A percentile compares a stretch with the other conserved stretches of the same genome.
Evolutionary conservation across 352 stramenopile species (phyloP).

Genomic region (Pythium vanterpoolii): DNA sequence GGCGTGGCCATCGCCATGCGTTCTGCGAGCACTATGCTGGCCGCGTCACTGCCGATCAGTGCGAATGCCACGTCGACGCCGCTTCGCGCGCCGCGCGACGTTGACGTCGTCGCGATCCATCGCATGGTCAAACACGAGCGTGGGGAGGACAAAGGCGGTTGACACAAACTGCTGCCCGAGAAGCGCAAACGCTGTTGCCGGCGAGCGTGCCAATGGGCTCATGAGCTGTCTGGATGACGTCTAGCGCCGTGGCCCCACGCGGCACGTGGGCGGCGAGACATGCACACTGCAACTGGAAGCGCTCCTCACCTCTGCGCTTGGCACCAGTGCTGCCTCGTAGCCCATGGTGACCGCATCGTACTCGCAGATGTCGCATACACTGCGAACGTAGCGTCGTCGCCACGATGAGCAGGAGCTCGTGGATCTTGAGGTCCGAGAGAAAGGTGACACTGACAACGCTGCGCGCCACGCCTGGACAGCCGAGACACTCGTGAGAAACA

Average conservation of each 20-base stretch:
- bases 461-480: too few relatives aligned
- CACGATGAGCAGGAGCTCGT: too few relatives aligned
- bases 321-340: too few relatives aligned
- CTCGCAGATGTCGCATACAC: too few relatives aligned
- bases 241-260: constrained; percentile 6
- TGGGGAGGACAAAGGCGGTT: constrained; percentile 29
- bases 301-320: too few relatives aligned
- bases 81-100: constrained; percentile 11
- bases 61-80: constrained; percentile 24
- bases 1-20: constrained; percentile 13
- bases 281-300: neutral
- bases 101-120: neutral
- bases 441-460: too few relatives aligned
- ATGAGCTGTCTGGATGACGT: constrained; percentile 1
- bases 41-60: constrained; percentile 20
- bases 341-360: too few relatives aligned
- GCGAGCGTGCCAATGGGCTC: constrained; percentile 10
- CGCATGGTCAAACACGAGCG: constrained; percentile 26
- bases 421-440: too few relatives aligned
- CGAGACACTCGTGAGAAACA: too few relatives aligned
- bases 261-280: constrained; percentile 17
- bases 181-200: constrained; percentile 22
- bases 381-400: too few relatives aligned
- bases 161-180: constrained; percentile 29
- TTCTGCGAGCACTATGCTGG: constrained; percentile 9